Percentiles rank a stretch among this genome's conserved stretches.
Conservation (phyloP, 345 rosid genomes). For the Eucalyptus erythrocorys region DNA sequence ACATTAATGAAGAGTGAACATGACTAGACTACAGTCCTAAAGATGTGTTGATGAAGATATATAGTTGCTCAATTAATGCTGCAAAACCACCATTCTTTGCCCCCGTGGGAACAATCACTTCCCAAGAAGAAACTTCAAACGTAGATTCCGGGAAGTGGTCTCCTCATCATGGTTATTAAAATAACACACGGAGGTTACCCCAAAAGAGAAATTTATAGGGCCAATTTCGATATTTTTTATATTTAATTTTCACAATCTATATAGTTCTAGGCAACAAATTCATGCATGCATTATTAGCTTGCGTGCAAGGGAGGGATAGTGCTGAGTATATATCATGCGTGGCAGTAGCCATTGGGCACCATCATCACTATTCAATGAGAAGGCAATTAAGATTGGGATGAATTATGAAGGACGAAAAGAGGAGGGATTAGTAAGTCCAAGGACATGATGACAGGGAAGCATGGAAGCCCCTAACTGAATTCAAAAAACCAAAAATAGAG, state of each 20-base stretch:
- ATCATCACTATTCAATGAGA: neutral
- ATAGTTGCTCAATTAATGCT: neutral
- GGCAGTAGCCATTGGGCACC: neutral
- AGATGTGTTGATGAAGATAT: neutral
- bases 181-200: neutral
- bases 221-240: neutral
- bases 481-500: neutral
- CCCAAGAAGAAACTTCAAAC: neutral
- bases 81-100: neutral
- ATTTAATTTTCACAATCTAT: neutral
- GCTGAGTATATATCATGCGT: neutral
- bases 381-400: neutral
- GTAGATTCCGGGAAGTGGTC: neutral
- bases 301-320: neutral
- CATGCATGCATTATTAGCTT: neutral
- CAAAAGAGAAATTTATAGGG: neutral
- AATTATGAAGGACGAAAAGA: neutral
- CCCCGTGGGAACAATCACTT: neutral
- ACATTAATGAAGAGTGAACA: neutral
- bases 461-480: neutral
- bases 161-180: neutral
- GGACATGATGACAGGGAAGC: neutral
- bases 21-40: neutral
- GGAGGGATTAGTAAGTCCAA: neutral
- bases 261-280: neutral